These are phyloP conservation scores for Phlyctochytrium bullatum DNA, from an alignment of 192 early-diverging fungal species.

Conservation along the genomic window DNA sequence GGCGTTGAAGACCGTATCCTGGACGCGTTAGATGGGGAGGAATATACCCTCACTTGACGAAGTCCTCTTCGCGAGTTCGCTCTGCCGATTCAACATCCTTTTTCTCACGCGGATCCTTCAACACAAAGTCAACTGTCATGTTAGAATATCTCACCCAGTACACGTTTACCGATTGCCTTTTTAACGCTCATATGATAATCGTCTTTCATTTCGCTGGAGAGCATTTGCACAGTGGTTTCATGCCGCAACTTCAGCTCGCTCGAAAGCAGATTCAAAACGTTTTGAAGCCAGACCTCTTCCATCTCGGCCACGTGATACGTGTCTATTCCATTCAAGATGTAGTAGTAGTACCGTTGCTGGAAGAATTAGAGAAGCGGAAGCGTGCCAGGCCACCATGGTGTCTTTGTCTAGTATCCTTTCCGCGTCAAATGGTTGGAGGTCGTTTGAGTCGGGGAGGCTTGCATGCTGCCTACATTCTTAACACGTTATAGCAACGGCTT, in stretches of 20 bases:
- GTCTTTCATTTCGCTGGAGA: constrained; percentile 60
- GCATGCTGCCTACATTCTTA: constrained; percentile 7
- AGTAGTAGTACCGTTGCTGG: constrained; percentile 68
- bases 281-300: constrained; percentile 57
- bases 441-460: background rate
- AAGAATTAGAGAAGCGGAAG: no score
- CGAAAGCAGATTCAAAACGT: constrained; percentile 53
- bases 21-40: background rate
- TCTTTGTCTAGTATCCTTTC: constrained; percentile 17
- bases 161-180: constrained; percentile 54
- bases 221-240: constrained; percentile 31
- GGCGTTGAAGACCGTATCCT: constrained; percentile 48
- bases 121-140: constrained; percentile 58
- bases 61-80: constrained; percentile 28
- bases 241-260: constrained; percentile 39
- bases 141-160: background rate
- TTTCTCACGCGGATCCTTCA: constrained; percentile 60
- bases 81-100: constrained; percentile 26
- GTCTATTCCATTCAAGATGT: constrained; percentile 63
- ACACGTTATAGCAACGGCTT: constrained; percentile 3
- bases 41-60: constrained; percentile 37
- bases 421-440: constrained; percentile 4
- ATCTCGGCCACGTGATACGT: constrained; percentile 62
- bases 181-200: constrained; percentile 68
- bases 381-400: constrained; percentile 24